Evolutionary conservation across 768 basidiomycete genomes (phyloP), one percentile per base, ranked within the genome.

Genomic region (Crassisporium funariophilum): DNA sequence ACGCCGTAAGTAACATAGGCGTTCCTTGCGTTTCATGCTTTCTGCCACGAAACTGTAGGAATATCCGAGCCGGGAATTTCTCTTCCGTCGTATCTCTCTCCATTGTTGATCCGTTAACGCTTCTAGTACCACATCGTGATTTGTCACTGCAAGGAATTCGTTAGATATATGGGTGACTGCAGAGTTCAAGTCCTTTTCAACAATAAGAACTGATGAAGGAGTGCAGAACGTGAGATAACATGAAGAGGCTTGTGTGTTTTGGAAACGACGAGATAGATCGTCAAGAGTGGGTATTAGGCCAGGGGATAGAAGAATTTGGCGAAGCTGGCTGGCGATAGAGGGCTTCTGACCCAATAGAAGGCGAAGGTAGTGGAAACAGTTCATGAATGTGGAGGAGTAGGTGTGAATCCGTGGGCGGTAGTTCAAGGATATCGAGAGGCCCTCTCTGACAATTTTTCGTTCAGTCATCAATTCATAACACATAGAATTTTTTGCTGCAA

Each of bases 201-300:
- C 51, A 24, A 69, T 48, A 41, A 70, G 56, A 19, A 68, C 59
- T 5, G 48, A 38, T 4, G 47, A 44, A 11, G 66, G 64, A 0
- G 65, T 59, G 51, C 70, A 70, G 59, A 73, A 70, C 11, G 65
- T 66, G 29, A 73, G 56, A 49, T 69, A 73, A 45, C 65, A 63
- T 0, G 69, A 60, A 2, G 68, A 66, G n/a, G 54, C 55, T 8
- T 49, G 57, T 8, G 15, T 55, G 20, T 39, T 41, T 11, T 58
- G 50, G 35, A 67, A 45, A 20, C 48, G 37, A 15, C 35, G 19
- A 2, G 48, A 43, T n/a, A 69, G 44, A 3, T 59, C 34, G 12
- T 47, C 48, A n/a, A 69, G 56, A 6, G 64, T 53, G 2, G 61
- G 63, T 0, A 61, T 47, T 10, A 52, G 56, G 11, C 50, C 56